Evolutionary conservation across 441 rosid genomes (phyloP).

Genomic region (Brassica balearica): DNA sequence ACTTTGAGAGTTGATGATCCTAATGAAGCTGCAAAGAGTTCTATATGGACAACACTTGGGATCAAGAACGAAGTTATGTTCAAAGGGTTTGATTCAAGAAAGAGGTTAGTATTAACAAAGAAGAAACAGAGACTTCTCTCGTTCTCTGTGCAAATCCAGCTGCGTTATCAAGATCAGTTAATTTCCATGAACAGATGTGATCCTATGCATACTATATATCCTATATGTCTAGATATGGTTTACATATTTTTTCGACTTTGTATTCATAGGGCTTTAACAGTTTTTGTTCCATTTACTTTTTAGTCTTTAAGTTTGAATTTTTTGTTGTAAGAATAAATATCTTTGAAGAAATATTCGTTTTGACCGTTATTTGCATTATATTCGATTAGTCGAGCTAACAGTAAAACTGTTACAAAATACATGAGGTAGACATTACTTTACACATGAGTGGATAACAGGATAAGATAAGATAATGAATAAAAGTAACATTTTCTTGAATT

Average conservation of each 20-base stretch:
- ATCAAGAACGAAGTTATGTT: conserved; percentile 72
- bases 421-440: conserved; percentile 17
- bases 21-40: conserved; percentile 81
- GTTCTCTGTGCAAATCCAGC: conserved; percentile 75
- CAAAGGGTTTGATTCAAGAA: conserved; percentile 61
- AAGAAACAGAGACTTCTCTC: conserved; percentile 49
- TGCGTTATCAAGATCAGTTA: conserved; percentile 74
- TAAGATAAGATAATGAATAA: conserved; percentile 17
- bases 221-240: conserved; percentile 8
- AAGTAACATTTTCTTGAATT: neutral
- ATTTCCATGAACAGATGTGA: conserved; percentile 69
- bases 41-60: conserved; percentile 91
- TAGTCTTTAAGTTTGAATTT: conserved; percentile 12
- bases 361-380: neutral
- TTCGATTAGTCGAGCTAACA: neutral
- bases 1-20: conserved; percentile 75
- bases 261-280: conserved; percentile 16
- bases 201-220: conserved; percentile 3
- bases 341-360: neutral
- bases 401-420: neutral
- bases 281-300: conserved; percentile 18
- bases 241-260: neutral
- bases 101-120: conserved; percentile 45
- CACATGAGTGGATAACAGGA: conserved; percentile 22
- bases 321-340: conserved; percentile 16